phyloP scores from a whole-genome alignment of 345 rosid genomes.

The Erodium maritimum region DNA sequence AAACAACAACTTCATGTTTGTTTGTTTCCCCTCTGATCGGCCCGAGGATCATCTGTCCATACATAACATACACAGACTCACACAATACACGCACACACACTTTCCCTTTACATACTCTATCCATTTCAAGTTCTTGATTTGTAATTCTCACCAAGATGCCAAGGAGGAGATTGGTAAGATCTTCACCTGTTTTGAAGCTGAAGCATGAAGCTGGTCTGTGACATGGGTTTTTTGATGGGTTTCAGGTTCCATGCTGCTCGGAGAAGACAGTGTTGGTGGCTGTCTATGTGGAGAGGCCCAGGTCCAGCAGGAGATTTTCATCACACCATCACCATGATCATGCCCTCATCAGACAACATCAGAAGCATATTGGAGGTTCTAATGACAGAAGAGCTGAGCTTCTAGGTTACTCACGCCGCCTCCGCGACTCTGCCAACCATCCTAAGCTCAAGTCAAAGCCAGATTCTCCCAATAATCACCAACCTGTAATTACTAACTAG shows the following conservation, averaged over 20 bases:
- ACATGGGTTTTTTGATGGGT: not conserved
- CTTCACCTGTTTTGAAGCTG: not conserved
- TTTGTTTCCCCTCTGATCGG: not conserved
- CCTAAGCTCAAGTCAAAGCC: conserved; percentile 15
- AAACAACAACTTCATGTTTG: not conserved
- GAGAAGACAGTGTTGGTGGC: conserved; percentile 25
- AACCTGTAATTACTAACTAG: conserved; percentile 4
- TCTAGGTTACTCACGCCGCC: conserved; percentile 28
- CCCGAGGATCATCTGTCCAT: not conserved
- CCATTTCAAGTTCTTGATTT: not conserved
- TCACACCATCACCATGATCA: conserved; percentile 7
- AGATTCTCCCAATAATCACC: conserved; percentile 11
- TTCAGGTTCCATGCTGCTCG: conserved; percentile 27
- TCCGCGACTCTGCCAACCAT: conserved; percentile 22
- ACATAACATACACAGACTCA: too few species aligned
- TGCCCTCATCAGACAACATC: conserved; percentile 7
- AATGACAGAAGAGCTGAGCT: conserved; percentile 35
- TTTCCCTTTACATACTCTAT: too few species aligned
- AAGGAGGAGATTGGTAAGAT: not conserved
- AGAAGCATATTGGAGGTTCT: not conserved
- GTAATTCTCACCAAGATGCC: not conserved
- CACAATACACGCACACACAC: not conserved
- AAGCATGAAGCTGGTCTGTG: not conserved
- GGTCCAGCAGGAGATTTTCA: conserved; percentile 3
- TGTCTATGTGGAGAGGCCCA: conserved; percentile 33